These are phyloP conservation scores for Abrus pulchellus DNA, from an alignment of 306 rosid species.

Conservation along the genomic window DNA sequence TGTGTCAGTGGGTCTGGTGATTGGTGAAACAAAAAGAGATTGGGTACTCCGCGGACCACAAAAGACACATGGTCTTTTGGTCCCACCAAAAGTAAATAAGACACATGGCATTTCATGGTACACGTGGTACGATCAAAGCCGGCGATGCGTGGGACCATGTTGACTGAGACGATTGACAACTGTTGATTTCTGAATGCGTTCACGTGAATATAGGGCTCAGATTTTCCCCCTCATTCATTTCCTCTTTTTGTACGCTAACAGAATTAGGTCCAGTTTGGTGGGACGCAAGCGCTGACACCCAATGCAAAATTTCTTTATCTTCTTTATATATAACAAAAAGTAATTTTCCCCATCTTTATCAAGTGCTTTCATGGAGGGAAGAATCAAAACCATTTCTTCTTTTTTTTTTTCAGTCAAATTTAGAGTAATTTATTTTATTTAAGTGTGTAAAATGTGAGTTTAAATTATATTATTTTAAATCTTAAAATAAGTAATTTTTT, in stretches of 20 bases:
- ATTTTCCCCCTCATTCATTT: not conserved
- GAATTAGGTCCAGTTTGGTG: constrained; percentile 1
- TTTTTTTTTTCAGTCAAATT: too few species aligned
- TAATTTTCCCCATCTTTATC: too few species aligned
- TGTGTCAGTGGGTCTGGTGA: not conserved
- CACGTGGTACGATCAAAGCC: not conserved
- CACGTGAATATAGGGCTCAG: constrained; percentile 35
- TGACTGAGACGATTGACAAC: not conserved
- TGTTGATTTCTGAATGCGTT: not conserved
- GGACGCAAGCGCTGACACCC: not conserved
- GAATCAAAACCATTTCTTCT: too few species aligned
- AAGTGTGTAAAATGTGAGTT: too few species aligned
- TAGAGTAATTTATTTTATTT: too few species aligned
- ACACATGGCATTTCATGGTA: not conserved
- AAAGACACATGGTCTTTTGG: not conserved
- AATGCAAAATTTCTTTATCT: not conserved
- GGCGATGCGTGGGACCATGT: not conserved
- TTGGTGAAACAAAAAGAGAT: constrained; percentile 15
- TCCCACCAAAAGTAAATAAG: constrained; percentile 10
- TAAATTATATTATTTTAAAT: too few species aligned
- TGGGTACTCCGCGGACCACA: constrained; percentile 28
- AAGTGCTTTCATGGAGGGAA: too few species aligned
- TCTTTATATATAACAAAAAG: not conserved
- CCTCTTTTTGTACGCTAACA: not conserved
- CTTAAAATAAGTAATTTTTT: too few species aligned